These are phyloP conservation scores for Fremontodendron californicum DNA, from an alignment of 345 rosid genomes.

Conservation along the genomic window DNA sequence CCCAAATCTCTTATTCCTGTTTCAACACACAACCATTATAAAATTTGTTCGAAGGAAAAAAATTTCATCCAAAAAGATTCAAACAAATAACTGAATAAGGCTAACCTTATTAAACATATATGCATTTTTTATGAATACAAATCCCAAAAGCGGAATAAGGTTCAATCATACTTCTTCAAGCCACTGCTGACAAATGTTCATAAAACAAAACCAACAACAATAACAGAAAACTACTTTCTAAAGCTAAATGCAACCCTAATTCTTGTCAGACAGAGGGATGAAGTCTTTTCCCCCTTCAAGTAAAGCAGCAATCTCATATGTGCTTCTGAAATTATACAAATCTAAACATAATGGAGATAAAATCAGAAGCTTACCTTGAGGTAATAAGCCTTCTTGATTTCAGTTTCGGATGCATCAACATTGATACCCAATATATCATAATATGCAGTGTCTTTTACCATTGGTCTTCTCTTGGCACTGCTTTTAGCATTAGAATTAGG, in stretches of 20 bases:
- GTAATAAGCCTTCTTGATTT: too few species aligned
- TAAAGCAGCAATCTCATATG: background rate
- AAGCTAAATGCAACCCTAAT: background rate
- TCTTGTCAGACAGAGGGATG: background rate
- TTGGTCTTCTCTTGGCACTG: slow-evolving; percentile 9
- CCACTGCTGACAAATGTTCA: background rate
- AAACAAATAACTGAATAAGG: too few species aligned
- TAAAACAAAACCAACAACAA: background rate
- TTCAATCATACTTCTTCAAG: background rate
- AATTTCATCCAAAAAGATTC: too few species aligned
- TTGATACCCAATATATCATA: slow-evolving; percentile 72
- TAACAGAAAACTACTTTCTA: background rate
- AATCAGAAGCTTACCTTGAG: too few species aligned
- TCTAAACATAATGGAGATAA: background rate
- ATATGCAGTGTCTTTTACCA: slow-evolving; percentile 73
- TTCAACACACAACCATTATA: too few species aligned
- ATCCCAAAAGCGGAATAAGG: background rate
- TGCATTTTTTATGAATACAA: background rate
- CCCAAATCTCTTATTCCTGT: background rate
- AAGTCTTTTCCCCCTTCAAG: background rate
- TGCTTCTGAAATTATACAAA: background rate
- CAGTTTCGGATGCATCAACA: slow-evolving; percentile 65
- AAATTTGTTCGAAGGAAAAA: too few species aligned
- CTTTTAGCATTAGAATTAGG: slow-evolving; percentile 10
- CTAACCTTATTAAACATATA: too few species aligned